Conservation (phyloP, 2,329 filamentous ascomycete species). For the Leptoxyphium fumago region DNA sequence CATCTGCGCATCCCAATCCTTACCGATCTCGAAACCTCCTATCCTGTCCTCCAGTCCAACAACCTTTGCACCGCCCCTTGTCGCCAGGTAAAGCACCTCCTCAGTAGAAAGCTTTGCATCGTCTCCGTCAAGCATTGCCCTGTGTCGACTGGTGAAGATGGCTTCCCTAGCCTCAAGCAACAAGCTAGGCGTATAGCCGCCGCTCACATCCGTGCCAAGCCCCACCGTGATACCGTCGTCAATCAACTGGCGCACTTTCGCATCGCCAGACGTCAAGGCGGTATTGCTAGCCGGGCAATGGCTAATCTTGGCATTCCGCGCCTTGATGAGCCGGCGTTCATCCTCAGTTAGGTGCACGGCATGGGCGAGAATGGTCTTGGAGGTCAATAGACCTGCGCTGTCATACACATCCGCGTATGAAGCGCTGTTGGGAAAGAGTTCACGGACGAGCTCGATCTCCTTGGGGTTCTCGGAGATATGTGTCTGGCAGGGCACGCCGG, state of each 20-base stretch:
- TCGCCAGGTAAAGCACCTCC: slow-evolving; percentile 76
- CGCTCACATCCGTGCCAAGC: slow-evolving; percentile 79
- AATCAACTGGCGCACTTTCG: slow-evolving; percentile 59
- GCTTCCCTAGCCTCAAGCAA: slow-evolving; percentile 75
- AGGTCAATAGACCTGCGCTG: slow-evolving; percentile 49
- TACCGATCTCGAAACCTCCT: slow-evolving; percentile 72
- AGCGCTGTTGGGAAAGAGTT: slow-evolving; percentile 49
- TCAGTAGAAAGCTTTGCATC: slow-evolving; percentile 59
- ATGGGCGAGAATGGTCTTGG: slow-evolving; percentile 71
- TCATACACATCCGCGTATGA: slow-evolving; percentile 75
- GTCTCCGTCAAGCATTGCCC: slow-evolving; percentile 38
- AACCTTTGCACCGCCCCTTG: slow-evolving; percentile 70
- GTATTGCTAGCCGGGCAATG: slow-evolving; percentile 86
- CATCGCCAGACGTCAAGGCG: slow-evolving; percentile 64
- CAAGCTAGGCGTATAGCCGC: slow-evolving; percentile 70
- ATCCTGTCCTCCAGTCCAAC: slow-evolving; percentile 58
- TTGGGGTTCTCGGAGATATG: slow-evolving; percentile 72
- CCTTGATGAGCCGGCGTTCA: slow-evolving; percentile 51
- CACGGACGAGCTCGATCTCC: slow-evolving; percentile 57
- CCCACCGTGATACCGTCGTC: slow-evolving; percentile 65
- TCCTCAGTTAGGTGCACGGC: slow-evolving; percentile 57
- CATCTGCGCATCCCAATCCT: slow-evolving; percentile 83
- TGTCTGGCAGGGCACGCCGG: slow-evolving; percentile 61
- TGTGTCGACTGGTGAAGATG: slow-evolving; percentile 58
- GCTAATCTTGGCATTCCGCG: slow-evolving; percentile 49